Evolutionary conservation across 2,329 filamentous ascomycete genomes (phyloP), one percentile per base, ranked within the genome.

Genomic region (Ophiocordyceps sinensis): DNA sequence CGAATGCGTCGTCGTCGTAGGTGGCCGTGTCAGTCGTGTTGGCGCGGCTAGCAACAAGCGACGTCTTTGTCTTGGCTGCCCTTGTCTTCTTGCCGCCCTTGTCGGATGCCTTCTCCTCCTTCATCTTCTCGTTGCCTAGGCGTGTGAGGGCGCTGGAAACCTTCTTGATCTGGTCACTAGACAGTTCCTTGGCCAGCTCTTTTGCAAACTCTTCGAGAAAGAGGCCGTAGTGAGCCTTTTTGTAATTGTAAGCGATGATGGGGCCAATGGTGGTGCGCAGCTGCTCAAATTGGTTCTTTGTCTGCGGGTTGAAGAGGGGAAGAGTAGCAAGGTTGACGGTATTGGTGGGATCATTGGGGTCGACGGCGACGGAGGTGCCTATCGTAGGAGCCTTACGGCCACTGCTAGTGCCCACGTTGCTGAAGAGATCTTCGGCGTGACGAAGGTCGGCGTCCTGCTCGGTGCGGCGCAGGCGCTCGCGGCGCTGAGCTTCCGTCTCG

Each of bases 51-150:
- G 83, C 78, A 42, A 84, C 82, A 39, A 96, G 69, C 7, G 77
- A 81, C 15, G 84, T 77, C 78, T 98, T 98, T 32, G 83, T 94
- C 78, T 96, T 96, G 46, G 85, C 83, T 5, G 88, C 88, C 75
- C 96, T 96, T 52, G 72, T 79, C 78, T 96, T 98, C 83, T 96
- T 98, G 55, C 82, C 85, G 41, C 85, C 80, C 72, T 94, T 95
- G 49, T 94, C 86, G 4, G 85, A 77, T 4, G 82, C 79, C 74
- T 96, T 95, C 74, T 98, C 91, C 63, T 95, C 88, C 70, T 87
- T 93, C 82, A 96, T 82, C 74, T 94, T 95, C 75, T 96, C 91
- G 60, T 98, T 98, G 59, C 85, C 76, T 43, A 94, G 73, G 5
- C 87, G 82, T n/a, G 88, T 94, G 55, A 98, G 65, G 5, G 76